phyloP scores from a whole-genome alignment of 805 yeast species.

The Starmerella vaccinii region DNA sequence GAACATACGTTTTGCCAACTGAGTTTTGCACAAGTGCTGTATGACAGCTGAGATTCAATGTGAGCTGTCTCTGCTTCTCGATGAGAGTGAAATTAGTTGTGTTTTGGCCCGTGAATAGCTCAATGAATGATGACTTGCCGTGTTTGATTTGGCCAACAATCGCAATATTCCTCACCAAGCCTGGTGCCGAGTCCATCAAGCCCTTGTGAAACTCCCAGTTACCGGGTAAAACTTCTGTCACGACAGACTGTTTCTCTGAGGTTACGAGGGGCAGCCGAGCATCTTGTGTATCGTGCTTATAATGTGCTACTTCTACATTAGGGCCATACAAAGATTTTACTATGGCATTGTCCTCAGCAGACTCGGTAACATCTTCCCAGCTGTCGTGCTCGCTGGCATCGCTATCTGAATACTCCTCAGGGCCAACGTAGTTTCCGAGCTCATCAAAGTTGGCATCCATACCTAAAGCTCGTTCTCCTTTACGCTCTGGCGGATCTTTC shows the following conservation, averaged over 20 bases:
- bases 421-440: constrained; percentile 32
- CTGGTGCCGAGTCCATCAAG: constrained; percentile 41
- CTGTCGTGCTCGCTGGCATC: constrained; percentile 11
- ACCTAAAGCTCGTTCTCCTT: too few relatives aligned
- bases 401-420: constrained; percentile 22
- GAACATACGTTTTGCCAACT: constrained; percentile 43
- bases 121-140: constrained; percentile 73
- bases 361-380: constrained; percentile 5
- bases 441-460: constrained; percentile 25
- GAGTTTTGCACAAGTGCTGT: constrained; percentile 49
- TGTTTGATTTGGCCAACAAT: constrained; percentile 71
- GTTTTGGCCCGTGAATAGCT: constrained; percentile 30
- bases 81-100: background rate
- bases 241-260: constrained; percentile 49
- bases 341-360: constrained; percentile 17
- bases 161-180: constrained; percentile 61
- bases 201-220: constrained; percentile 44
- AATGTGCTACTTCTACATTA: constrained; percentile 37
- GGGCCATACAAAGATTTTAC: constrained; percentile 12
- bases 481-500: background rate
- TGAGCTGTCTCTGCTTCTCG: constrained; percentile 60
- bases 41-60: constrained; percentile 54
- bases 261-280: constrained; percentile 55
- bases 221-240: constrained; percentile 26
- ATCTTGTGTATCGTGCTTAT: constrained; percentile 44